Evolutionary conservation across 495 filamentous ascomycete species (phyloP).

Genomic region (Talaromyces ruber): DNA sequence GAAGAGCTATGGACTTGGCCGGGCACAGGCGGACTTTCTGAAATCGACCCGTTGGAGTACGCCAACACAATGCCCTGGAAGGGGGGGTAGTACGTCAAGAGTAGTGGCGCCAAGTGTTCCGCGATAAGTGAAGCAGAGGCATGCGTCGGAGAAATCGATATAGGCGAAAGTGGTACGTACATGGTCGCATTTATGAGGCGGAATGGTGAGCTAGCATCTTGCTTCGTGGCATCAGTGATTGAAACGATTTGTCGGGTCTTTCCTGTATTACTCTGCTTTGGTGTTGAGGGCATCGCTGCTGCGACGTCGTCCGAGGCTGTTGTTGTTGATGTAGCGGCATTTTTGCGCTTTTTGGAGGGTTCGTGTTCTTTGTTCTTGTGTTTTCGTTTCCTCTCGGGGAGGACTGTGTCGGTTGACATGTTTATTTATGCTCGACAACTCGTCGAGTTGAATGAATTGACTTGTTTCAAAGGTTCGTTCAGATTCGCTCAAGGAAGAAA

Average conservation of each 20-base stretch:
- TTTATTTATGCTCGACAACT: neutral
- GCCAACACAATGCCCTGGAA: conserved; percentile 63
- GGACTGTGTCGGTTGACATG: conserved; percentile 28
- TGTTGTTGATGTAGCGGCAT: conserved; percentile 8
- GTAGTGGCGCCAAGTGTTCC: conserved; percentile 67
- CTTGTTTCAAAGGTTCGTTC: conserved; percentile 18
- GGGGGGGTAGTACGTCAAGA: conserved; percentile 68
- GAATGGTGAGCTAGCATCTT: conserved; percentile 44
- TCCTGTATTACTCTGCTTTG: conserved; percentile 23
- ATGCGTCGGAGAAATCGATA: conserved; percentile 52
- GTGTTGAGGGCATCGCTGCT: neutral
- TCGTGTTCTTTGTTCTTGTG: conserved; percentile 38
- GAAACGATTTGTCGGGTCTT: conserved; percentile 11
- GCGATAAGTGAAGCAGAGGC: conserved; percentile 60
- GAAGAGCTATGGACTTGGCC: conserved; percentile 18
- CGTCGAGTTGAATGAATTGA: neutral
- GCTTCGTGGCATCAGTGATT: conserved; percentile 1
- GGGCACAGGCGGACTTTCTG: conserved; percentile 23
- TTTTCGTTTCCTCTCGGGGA: conserved; percentile 49
- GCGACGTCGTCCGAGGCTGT: conserved; percentile 7
- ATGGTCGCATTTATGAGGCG: conserved; percentile 52
- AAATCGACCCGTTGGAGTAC: conserved; percentile 51
- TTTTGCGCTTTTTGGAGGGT: conserved; percentile 44
- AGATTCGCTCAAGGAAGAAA: neutral
- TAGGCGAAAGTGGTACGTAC: conserved; percentile 64